Conservation (phyloP, 1,284 basidiomycete genomes). For the Malassezia slooffiae region DNA sequence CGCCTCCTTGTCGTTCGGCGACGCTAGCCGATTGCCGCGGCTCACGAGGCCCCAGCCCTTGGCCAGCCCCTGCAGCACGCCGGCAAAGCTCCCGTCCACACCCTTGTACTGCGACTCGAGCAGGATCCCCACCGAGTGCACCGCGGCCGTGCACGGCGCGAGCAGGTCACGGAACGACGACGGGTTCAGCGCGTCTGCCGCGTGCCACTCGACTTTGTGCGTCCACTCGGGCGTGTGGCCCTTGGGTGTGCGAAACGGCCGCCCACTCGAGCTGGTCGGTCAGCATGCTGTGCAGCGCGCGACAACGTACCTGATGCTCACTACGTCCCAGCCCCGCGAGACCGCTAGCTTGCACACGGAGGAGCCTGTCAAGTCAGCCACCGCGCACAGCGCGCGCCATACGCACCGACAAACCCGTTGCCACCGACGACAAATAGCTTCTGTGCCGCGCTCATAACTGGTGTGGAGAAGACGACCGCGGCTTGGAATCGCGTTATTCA, state of each 20-base stretch:
- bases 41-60: constrained; percentile 48
- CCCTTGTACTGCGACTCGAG: constrained; percentile 67
- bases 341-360: constrained; percentile 79
- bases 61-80: constrained; percentile 25
- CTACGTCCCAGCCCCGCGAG: constrained; percentile 69
- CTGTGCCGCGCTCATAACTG: not conserved
- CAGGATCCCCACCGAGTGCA: constrained; percentile 88
- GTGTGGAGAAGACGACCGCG: too few relatives aligned
- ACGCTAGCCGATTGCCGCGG: constrained; percentile 41
- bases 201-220: constrained; percentile 43
- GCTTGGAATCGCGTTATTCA: too few relatives aligned
- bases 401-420: constrained; percentile 79
- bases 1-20: constrained; percentile 18
- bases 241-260: constrained; percentile 63
- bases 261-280: constrained; percentile 63
- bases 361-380: constrained; percentile 65
- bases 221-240: constrained; percentile 83
- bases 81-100: constrained; percentile 48
- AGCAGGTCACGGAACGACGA: constrained; percentile 62
- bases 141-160: constrained; percentile 61
- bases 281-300: not conserved
- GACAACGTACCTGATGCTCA: constrained; percentile 64
- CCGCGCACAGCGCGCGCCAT: not conserved
- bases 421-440: constrained; percentile 65
- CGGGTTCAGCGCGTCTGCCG: constrained; percentile 58